phyloP scores from a whole-genome alignment of 768 basidiomycete species.

The Agaricus blazei region DNA sequence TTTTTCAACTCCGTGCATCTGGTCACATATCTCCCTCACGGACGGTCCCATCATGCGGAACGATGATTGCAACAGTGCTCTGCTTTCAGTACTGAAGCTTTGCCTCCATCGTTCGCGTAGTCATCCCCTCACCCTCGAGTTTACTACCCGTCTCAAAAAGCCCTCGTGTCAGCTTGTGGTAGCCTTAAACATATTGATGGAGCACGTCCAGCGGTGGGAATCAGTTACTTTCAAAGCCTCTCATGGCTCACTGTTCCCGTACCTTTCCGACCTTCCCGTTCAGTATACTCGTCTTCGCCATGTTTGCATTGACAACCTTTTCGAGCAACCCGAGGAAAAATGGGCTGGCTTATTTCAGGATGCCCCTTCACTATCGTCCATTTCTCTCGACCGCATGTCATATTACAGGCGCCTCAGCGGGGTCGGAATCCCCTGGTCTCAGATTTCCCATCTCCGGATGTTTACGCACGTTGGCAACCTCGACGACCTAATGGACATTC shows the following conservation, averaged over 20 bases:
- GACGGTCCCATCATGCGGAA: neutral
- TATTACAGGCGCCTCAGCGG: neutral
- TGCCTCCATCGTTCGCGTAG: constrained; percentile 1
- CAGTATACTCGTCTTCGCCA: neutral
- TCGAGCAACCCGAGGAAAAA: neutral
- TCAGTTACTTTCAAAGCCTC: neutral
- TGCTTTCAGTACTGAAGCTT: neutral
- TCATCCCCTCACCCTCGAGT: neutral
- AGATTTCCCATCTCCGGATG: neutral
- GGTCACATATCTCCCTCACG: neutral
- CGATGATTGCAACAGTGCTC: neutral
- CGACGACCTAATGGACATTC: neutral
- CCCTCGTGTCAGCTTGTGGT: neutral
- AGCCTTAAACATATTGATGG: neutral
- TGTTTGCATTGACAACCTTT: neutral
- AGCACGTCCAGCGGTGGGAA: neutral
- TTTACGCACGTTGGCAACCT: neutral
- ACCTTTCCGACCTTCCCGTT: neutral
- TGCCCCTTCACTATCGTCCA: neutral
- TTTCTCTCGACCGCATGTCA: neutral
- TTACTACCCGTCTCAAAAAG: neutral
- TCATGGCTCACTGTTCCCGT: neutral
- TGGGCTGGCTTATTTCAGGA: neutral
- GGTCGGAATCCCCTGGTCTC: constrained; percentile 2
- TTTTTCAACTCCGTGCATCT: neutral